phyloP scores from a whole-genome alignment of 148 eudicot species.

The Cornus florida region DNA sequence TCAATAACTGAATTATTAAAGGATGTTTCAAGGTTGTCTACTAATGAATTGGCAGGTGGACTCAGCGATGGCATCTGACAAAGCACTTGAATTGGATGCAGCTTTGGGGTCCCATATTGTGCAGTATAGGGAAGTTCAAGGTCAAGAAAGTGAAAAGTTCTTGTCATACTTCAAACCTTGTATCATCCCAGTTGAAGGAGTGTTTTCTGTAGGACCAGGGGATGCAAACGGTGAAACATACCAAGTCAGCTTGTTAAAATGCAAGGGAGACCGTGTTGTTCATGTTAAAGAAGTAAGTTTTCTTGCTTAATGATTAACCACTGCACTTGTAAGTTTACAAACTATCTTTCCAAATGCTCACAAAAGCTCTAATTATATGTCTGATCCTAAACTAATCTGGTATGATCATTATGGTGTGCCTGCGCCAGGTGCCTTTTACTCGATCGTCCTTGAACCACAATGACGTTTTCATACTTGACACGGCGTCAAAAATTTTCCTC shows the following conservation, averaged over 20 bases:
- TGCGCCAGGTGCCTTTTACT: conserved; percentile 63
- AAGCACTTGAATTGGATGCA: conserved; percentile 73
- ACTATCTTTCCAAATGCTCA: background rate
- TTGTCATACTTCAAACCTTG: conserved; percentile 86
- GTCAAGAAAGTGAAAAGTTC: conserved; percentile 70
- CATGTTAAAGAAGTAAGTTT: conserved; percentile 68
- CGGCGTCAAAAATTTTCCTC: conserved; percentile 67
- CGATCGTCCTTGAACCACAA: conserved; percentile 77
- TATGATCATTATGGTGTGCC: conserved; percentile 12
- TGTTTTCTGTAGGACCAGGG: conserved; percentile 44
- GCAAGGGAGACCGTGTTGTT: conserved; percentile 72
- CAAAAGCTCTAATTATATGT: conserved; percentile 7
- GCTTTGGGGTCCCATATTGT: conserved; percentile 69
- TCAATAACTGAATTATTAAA: background rate
- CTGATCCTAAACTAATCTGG: background rate
- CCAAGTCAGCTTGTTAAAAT: conserved; percentile 45
- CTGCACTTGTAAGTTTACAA: background rate
- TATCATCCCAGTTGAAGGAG: conserved; percentile 70
- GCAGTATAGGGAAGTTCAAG: conserved; percentile 80
- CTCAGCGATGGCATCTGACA: conserved; percentile 48
- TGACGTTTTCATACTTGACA: conserved; percentile 71
- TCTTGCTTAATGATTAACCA: background rate
- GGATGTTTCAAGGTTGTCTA: conserved; percentile 7
- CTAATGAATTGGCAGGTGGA: conserved; percentile 40
- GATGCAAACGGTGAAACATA: conserved; percentile 44